Base-by-base conservation (phyloP, 306 rosid genomes). In the Abrus pulchellus region DNA sequence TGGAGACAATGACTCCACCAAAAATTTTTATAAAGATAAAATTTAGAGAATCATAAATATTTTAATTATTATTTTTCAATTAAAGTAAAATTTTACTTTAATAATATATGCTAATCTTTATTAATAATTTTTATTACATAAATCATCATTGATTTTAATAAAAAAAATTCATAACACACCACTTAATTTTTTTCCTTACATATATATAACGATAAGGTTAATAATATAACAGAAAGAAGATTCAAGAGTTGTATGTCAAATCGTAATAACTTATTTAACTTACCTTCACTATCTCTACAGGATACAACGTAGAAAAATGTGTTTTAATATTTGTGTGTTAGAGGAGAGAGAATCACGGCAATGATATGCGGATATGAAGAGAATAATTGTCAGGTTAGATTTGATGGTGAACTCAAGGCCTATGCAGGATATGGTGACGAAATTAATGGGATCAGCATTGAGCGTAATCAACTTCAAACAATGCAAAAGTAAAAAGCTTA, bases 381-480 rank as follows among this genome's bases (percentile, higher is more conserved):
- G 70, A 47, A 62, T 47, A 62, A 48, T 62, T 5, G 44, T 43
- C 57, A 12, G 56, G 63, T 11, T 33, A 57, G 69, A 55, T 40
- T 28, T 55, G 41, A 74, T 27, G 50, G 74, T 65, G 8, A 44
- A 20, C 20, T 20, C 20, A 20, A 32, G 49, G 38, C 12, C 55
- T 11, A 9, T 30, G 29, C 6, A 5, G 48, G n/a, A 44, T 56
- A 44, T 36, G 2, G 43, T 59, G 83, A 61, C 48, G 47, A 43
- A 69, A 20, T 20, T 20, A 20, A 78, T 20, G 71, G 27, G 30
- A 56, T 43, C 48, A 33, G 32, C 33, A 33, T 32, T 8, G 14
- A 54, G 36, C 55, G 66, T 50, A 50, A 80, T 50, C 48, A 52
- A 50, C 74, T 29, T 38, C 59, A 62, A 62, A 62, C 57, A 63